Evolutionary conservation across 2,329 filamentous ascomycete species (phyloP).

Genomic region (Neopestalotiopsis clavispora): DNA sequence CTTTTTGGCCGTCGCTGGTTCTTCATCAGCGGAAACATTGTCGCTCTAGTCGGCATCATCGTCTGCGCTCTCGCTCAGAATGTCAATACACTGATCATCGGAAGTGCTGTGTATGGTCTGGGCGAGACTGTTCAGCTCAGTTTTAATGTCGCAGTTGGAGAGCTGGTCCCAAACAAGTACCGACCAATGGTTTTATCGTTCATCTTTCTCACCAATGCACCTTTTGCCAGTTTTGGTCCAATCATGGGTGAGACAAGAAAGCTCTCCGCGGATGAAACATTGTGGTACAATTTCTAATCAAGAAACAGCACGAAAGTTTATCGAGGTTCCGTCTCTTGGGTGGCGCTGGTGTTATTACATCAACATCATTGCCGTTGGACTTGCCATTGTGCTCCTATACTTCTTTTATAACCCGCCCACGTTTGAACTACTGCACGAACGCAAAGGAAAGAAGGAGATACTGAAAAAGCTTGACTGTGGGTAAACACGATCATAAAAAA

Average conservation of each 20-base stretch:
- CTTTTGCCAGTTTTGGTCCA: conserved; percentile 39
- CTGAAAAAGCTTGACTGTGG: conserved; percentile 42
- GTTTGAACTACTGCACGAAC: conserved; percentile 43
- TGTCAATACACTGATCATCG: conserved; percentile 41
- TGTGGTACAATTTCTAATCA: neutral
- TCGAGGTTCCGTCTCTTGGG: conserved; percentile 38
- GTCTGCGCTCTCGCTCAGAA: conserved; percentile 40
- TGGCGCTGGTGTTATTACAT: conserved; percentile 49
- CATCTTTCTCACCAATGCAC: conserved; percentile 40
- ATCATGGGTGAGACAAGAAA: conserved; percentile 34
- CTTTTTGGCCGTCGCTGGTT: conserved; percentile 46
- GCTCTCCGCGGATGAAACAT: neutral
- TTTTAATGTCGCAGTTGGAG: conserved; percentile 43
- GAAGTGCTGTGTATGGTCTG: conserved; percentile 40
- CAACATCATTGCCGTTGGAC: conserved; percentile 41
- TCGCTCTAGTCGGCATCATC: conserved; percentile 42
- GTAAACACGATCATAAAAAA: neutral
- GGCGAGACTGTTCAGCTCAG: conserved; percentile 42
- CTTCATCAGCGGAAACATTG: conserved; percentile 42
- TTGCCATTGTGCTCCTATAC: conserved; percentile 39
- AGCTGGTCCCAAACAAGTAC: conserved; percentile 49
- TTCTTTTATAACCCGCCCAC: conserved; percentile 47
- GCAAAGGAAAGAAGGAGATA: conserved; percentile 40
- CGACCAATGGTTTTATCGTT: conserved; percentile 38
- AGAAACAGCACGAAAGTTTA: conserved; percentile 37